Conservation (phyloP, 1,284 basidiomycete genomes). For the Lignosus rhinocerotis region DNA sequence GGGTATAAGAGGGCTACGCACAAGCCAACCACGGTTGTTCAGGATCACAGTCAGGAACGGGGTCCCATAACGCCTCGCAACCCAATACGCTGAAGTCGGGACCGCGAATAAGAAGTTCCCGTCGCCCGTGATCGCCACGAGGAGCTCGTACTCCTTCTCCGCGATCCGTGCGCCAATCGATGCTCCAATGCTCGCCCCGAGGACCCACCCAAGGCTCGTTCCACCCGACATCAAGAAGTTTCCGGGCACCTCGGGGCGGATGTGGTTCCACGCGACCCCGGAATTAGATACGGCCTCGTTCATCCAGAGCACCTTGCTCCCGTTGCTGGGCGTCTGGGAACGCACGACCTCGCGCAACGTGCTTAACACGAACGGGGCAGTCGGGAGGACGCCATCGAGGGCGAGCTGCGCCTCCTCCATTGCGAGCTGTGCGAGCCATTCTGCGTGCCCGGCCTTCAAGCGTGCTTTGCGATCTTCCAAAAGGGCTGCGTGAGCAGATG, state of each 20-base stretch:
- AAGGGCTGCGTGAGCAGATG: constrained; percentile 3
- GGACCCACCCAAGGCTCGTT: constrained; percentile 62
- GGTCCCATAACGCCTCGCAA: constrained; percentile 63
- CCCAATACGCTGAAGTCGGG: constrained; percentile 67
- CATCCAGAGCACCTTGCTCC: no score
- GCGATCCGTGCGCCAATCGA: constrained; percentile 41
- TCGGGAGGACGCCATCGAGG: background rate
- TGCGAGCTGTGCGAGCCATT: constrained; percentile 28
- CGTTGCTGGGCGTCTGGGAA: no score
- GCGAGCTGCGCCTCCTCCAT: constrained; percentile 30
- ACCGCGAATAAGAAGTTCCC: constrained; percentile 68
- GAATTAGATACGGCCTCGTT: no score
- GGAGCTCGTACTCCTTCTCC: constrained; percentile 44
- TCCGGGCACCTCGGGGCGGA: constrained; percentile 39
- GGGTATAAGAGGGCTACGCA: constrained; percentile 26
- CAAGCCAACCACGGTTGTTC: constrained; percentile 72
- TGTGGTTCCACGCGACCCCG: no score
- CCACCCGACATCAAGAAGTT: constrained; percentile 58
- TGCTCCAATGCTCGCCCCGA: constrained; percentile 63
- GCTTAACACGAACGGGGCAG: no score
- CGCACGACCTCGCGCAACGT: no score
- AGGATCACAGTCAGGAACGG: constrained; percentile 69
- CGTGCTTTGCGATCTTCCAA: constrained; percentile 16
- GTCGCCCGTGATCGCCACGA: constrained; percentile 63
- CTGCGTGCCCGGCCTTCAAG: constrained; percentile 20